Conservation (phyloP, 768 basidiomycete species). For the Boletellus ananas region DNA sequence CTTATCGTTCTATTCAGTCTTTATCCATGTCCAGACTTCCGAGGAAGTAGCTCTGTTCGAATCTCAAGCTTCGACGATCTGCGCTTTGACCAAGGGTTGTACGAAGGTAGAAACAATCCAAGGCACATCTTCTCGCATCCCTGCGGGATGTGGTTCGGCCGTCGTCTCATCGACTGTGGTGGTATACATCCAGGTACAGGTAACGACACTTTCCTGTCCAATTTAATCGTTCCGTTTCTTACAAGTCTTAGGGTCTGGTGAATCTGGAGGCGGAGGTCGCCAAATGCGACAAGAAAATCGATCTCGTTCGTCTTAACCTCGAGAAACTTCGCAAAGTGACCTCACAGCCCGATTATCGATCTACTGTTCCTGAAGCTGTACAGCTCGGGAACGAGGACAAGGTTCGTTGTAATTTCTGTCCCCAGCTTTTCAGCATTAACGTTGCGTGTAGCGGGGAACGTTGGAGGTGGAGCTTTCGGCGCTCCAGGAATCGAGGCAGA, state of each 20-base stretch:
- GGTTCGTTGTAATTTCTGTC: constrained; percentile 43
- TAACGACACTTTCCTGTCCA: constrained; percentile 32
- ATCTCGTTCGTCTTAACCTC: constrained; percentile 58
- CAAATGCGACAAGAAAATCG: constrained; percentile 88
- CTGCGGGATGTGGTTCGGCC: constrained; percentile 82
- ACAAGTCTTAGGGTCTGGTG: constrained; percentile 67
- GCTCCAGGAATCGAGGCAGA: constrained; percentile 63
- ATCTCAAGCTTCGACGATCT: constrained; percentile 69
- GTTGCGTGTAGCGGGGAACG: constrained; percentile 56
- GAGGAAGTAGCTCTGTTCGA: constrained; percentile 64
- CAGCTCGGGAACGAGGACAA: constrained; percentile 47
- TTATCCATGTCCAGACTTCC: constrained; percentile 65
- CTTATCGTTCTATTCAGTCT: constrained; percentile 47
- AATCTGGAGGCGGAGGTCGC: constrained; percentile 84
- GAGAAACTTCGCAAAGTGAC: constrained; percentile 76
- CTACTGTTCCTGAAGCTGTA: constrained; percentile 66
- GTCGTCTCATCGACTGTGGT: constrained; percentile 72
- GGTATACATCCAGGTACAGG: constrained; percentile 82
- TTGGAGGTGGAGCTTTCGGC: constrained; percentile 77
- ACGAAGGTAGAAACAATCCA: constrained; percentile 69
- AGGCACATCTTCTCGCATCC: constrained; percentile 57
- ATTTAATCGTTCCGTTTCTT: not conserved
- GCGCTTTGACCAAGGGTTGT: constrained; percentile 83
- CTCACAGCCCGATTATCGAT: constrained; percentile 71
- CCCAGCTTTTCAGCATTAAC: no score